Conservation (phyloP, 176 grass and related monocot species). For the Ensete glaucum region DNA sequence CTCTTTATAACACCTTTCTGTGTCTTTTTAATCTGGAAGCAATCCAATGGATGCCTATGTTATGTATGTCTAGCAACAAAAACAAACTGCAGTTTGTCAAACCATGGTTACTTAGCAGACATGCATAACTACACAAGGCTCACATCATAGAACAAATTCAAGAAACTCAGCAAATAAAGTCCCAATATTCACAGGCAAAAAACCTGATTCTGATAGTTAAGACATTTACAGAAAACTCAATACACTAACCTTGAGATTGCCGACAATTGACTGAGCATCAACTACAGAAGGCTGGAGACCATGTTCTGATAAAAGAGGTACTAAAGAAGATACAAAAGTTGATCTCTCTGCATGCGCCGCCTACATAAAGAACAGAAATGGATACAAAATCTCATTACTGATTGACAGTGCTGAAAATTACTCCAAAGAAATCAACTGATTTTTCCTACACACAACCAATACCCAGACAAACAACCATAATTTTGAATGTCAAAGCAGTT, state of each 20-base stretch:
- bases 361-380: slow-evolving; percentile 35
- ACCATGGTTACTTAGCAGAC: too few species aligned
- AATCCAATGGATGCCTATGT: too few species aligned
- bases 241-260: slow-evolving; percentile 64
- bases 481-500: not conserved
- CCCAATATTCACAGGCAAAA: too few species aligned
- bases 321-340: slow-evolving; percentile 81
- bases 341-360: slow-evolving; percentile 89
- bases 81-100: too few species aligned
- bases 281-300: slow-evolving; percentile 57
- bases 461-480: not conserved
- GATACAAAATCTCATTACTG: not conserved
- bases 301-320: slow-evolving; percentile 83
- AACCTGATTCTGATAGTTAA: not conserved
- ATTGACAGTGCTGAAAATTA: not conserved
- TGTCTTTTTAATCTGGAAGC: too few species aligned
- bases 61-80: too few species aligned
- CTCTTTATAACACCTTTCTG: too few species aligned
- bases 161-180: too few species aligned
- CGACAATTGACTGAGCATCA: slow-evolving; percentile 90
- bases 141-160: too few species aligned
- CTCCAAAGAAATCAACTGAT: not conserved
- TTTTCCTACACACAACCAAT: not conserved
- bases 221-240: slow-evolving; percentile 1
- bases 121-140: too few species aligned